Evolutionary conservation across 1,284 basidiomycete species (phyloP), one percentile per base, ranked within the genome.

Genomic region (Malassezia sp.): DNA sequence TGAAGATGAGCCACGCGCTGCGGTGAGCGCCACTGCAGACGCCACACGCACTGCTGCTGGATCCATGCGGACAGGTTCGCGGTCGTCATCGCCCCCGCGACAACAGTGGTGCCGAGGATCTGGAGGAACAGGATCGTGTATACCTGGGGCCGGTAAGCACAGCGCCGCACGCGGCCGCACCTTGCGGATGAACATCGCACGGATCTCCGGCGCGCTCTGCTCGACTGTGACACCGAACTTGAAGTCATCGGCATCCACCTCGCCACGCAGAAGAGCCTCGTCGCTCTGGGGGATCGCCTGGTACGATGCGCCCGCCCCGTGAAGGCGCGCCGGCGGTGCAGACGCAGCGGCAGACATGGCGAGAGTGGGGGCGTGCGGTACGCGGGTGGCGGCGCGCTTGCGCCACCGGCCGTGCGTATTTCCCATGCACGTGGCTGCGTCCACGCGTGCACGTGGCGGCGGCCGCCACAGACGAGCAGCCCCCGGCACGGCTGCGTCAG

Each of bases 221-320:
- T 65, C 61, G 18, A 69, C 64, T 4, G 66, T 69, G 18, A 62
- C 61, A 29, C 62, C 62, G 43, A 58, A 57, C 42, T 67, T 69
- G 54, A 63, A 69, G 49, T 65, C 64, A 38, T 68, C 63, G 2
- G 57, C 52, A 33, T 67, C 63, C 24, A 50, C 57, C 26, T 65
- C 62, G 21, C 55, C 52, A 9, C 54, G 55, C n/a, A 38, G 15
- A n/a, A 36, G 23, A 2, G 47, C 47, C n/a, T 45, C 28, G 5
- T 45, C 35, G 8, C 49, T 53, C 42, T 60, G 38, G 4, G 49
- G 27, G n/a, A 54, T 33, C 4, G 53, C 8, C 17, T 53, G 35
- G 26, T 54, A 54, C 20, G 39, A 30, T n/a, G n/a, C n/a, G n/a
- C n/a, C n/a, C n/a, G n/a, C n/a, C n/a, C n/a, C n/a, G n/a, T n/a